Evolutionary conservation across 345 rosid species (phyloP), one percentile per base, ranked within the genome.

Genomic region (Bruguiera parviflora): DNA sequence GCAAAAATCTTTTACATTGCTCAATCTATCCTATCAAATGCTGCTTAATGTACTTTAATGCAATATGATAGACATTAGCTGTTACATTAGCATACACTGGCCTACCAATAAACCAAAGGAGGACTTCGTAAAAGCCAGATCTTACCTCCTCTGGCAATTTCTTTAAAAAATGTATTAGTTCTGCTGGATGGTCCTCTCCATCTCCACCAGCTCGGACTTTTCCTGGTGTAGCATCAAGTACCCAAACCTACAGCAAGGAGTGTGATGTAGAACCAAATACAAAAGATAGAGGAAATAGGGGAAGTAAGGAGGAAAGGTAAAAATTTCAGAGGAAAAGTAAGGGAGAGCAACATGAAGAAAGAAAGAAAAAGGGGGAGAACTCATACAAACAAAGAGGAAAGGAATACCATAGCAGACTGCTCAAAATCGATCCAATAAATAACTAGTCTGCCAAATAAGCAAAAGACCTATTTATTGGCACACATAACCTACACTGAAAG

Each of bases 191-290:
- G 75, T 89, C 97, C 28, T 94, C 96, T 65, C 92, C 90, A 80
- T 88, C 88, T 77, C 88, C 88, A 77, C 92, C 95, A 65, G 92
- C 88, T 64, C 87, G 80, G 63, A 91, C 97, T 82, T 88, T 89
- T 69, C 98, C 98, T 71, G 98, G 98, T 72, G 95, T 94, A 63
- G 98, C 92, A 87, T 94, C 98, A 71, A 94, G 81, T 68, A 89
- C 92, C 98, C 98, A 94, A 65, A 83, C 97, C 98, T 94, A 51
- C 1, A 67, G 51, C 16, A 32, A n/a, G 5, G 7, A 59, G 59
- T 21, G 8, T 46, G 60, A 51, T 61, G 13, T 20, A 49, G 56
- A 53, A 43, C 3, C 49, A 43, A 43, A 13, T 43, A 15, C 49
- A 43, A 39, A 39, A 43, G 49, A 15, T 13, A 43, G 49, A 43